Base-by-base conservation (phyloP, 306 rosid species). In the Inga leiocalycina region DNA sequence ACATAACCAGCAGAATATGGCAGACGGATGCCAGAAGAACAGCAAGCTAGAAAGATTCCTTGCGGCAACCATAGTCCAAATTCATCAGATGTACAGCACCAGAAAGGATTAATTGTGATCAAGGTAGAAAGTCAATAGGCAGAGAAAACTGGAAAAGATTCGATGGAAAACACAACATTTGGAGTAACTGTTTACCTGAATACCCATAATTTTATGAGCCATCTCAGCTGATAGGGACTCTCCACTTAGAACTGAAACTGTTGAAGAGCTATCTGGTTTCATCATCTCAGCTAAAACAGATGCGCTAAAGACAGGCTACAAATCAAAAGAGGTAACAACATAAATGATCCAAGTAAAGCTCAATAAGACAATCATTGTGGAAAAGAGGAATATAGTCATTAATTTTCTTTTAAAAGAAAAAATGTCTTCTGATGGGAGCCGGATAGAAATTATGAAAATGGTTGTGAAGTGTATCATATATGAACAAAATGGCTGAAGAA, bases 221-320 rank as follows among this genome's bases (percentile, higher is more conserved):
- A 94, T 85, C 84, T 94, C 98, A 72, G 98, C 96, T 7, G 97
- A 89, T 41, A 90, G 44, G 66, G 96, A 76, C 76, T 94, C 96
- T 35, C 93, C 89, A 84, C 71, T 85, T 45, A 91, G 62, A 83
- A 92, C 92, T 41, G 95, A 88, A 80, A 92, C 75, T 19, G 90
- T 84, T 79, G 96, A 92, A 75, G 91, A 91, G 70, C 98, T 96
- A 82, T 91, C 97, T 0, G 98, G 98, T 79, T 94, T 89, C 93
- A 90, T 94, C 90, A 91, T 92, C 89, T 94, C 98, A 37, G 94
- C 85, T 83, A 94, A 87, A 71, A 92, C 88, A 62, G 98, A 92
- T 65, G 97, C 92, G 84, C 97, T 91, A 57, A 88, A 87, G 43
- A 94, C 90, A 69, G 98, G 97, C 98, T 94, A 89, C 91, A 80